These are phyloP conservation scores for Bryoerythrophyllum caledonicum DNA, from an alignment of 225 moss, liverwort and hornwort genomes.

Conservation along the genomic window DNA sequence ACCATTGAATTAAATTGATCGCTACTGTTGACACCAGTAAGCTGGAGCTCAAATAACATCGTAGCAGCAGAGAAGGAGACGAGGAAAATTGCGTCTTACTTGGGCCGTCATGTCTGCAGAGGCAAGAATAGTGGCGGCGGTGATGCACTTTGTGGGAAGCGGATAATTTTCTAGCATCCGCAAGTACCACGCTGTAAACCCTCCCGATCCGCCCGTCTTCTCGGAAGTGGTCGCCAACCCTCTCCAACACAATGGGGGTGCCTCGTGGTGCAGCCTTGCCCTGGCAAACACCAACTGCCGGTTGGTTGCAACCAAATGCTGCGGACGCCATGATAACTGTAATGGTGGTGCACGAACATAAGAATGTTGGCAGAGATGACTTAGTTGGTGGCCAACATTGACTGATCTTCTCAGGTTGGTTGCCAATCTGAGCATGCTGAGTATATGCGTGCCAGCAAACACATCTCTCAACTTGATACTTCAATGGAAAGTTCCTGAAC, in stretches of 20 bases:
- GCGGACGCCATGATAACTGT: slow-evolving; percentile 8
- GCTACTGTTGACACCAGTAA: too few relatives aligned
- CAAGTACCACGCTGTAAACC: slow-evolving; percentile 47
- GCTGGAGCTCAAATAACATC: too few relatives aligned
- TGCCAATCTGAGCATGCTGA: slow-evolving; percentile 47
- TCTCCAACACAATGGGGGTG: not conserved
- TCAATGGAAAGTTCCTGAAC: not conserved
- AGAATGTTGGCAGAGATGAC: slow-evolving; percentile 6
- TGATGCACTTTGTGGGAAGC: slow-evolving; percentile 47
- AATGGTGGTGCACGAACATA: not conserved
- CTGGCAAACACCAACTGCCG: not conserved
- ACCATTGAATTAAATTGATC: too few relatives aligned
- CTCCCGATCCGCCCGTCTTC: not conserved
- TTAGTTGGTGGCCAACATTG: slow-evolving; percentile 4
- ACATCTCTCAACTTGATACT: slow-evolving; percentile 1
- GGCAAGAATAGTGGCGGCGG: slow-evolving; percentile 42
- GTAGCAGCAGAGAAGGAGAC: too few relatives aligned
- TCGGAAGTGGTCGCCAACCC: slow-evolving; percentile 15
- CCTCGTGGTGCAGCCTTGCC: not conserved
- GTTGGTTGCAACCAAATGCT: not conserved
- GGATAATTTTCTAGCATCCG: slow-evolving; percentile 40
- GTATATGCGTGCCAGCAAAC: not conserved
- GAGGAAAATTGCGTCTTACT: slow-evolving; percentile 14
- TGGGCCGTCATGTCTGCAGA: slow-evolving; percentile 52
- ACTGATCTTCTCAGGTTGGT: slow-evolving; percentile 27